Conservation (phyloP, 495 filamentous ascomycete genomes). For the Tuber aestivum region DNA sequence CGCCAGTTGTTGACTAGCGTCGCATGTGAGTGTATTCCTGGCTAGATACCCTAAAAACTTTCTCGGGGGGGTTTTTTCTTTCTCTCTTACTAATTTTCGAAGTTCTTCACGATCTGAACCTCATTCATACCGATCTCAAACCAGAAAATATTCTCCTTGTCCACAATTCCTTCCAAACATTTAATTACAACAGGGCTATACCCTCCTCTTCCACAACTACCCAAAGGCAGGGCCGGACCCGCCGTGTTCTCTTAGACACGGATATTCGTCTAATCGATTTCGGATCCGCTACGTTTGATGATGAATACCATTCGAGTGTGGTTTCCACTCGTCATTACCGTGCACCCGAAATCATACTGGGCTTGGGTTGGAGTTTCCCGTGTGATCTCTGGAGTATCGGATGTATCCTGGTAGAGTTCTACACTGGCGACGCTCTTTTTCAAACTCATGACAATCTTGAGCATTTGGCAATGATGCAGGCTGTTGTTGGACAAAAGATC, state of each 20-base stretch:
- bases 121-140: conserved; percentile 97
- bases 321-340: conserved; percentile 95
- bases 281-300: conserved; percentile 94
- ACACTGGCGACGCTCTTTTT: conserved; percentile 93
- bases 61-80: conserved; percentile 3
- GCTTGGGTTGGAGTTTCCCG: conserved; percentile 93
- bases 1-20: conserved; percentile 96
- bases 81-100: conserved; percentile 21
- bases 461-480: conserved; percentile 99
- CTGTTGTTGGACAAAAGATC: conserved; percentile 67
- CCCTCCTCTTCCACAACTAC: conserved; percentile 79
- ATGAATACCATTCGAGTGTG: conserved; percentile 96
- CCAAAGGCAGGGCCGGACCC: conserved; percentile 70
- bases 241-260: conserved; percentile 83
- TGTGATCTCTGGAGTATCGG: conserved; percentile 99
- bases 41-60: background rate
- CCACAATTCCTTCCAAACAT: conserved; percentile 83
- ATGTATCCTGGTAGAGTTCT: conserved; percentile 98
- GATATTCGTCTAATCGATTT: conserved; percentile 98
- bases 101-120: conserved; percentile 96
- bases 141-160: conserved; percentile 97
- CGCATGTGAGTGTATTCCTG: conserved; percentile 65
- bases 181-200: conserved; percentile 91
- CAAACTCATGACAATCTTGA: conserved; percentile 98
- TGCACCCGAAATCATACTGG: conserved; percentile 94